Conservation (phyloP, 257 asterid species). For the Forsythia suspensa region DNA sequence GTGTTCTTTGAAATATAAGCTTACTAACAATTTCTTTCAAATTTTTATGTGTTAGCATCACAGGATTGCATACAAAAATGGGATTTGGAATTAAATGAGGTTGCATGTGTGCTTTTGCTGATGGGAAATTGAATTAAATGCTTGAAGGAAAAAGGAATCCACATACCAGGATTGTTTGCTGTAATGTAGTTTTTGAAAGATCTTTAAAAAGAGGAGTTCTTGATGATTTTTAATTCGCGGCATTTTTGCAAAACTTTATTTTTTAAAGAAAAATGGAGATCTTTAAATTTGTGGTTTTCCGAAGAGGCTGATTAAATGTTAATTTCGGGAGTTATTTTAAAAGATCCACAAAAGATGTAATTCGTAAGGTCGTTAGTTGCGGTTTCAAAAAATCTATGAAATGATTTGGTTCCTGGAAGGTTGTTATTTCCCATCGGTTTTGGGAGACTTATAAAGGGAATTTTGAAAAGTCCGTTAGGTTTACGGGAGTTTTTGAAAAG, state of each 20-base stretch:
- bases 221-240: slow-evolving; percentile 1
- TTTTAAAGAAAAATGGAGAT: not conserved
- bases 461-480: not conserved
- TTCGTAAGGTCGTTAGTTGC: not conserved
- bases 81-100: slow-evolving; percentile 20
- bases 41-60: not conserved
- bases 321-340: not conserved
- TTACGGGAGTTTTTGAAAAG: not conserved
- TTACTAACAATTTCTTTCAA: too few species aligned
- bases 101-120: not conserved
- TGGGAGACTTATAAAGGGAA: not conserved
- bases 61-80: not conserved
- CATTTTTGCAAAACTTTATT: not conserved
- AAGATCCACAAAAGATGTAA: not conserved
- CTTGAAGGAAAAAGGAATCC: not conserved
- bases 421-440: not conserved
- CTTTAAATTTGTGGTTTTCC: slow-evolving; percentile 14
- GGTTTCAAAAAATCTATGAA: not conserved
- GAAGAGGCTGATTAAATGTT: not conserved
- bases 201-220: slow-evolving; percentile 8
- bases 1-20: not conserved
- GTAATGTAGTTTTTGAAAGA: slow-evolving; percentile 14
- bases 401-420: not conserved
- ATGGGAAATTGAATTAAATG: slow-evolving; percentile 1
- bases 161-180: not conserved